phyloP scores from a whole-genome alignment of 2,329 filamentous ascomycete species.

The Amphichorda felina region DNA sequence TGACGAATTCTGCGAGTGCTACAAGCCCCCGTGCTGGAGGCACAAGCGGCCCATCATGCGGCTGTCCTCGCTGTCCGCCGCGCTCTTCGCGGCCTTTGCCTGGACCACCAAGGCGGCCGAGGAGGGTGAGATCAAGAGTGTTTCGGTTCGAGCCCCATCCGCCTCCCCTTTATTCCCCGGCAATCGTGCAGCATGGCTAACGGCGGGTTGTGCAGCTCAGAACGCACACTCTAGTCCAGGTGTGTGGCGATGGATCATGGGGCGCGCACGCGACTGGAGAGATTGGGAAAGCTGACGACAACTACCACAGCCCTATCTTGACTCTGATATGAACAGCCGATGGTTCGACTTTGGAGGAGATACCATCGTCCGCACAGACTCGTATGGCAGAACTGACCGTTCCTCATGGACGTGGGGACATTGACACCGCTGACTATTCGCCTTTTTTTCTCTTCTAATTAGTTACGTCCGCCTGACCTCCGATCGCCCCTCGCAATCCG shows the following conservation, averaged over 20 bases:
- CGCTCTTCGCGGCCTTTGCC: slow-evolving; percentile 36
- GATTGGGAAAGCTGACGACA: slow-evolving; percentile 5
- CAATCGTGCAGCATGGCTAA: slow-evolving; percentile 6
- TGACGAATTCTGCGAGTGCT: neutral
- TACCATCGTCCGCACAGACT: slow-evolving; percentile 66
- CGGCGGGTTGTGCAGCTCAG: slow-evolving; percentile 47
- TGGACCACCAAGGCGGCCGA: slow-evolving; percentile 38
- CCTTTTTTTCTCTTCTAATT: slow-evolving; percentile 2
- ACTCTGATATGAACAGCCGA: slow-evolving; percentile 94
- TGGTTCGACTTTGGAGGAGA: slow-evolving; percentile 99
- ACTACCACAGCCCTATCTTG: slow-evolving; percentile 68
- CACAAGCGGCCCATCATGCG: slow-evolving; percentile 27
- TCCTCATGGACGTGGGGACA: too few species aligned
- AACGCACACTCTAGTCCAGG: slow-evolving; percentile 73
- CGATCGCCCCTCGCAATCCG: slow-evolving; percentile 79
- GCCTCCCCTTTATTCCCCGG: slow-evolving; percentile 1
- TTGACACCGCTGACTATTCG: slow-evolving; percentile 1
- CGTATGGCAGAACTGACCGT: too few species aligned
- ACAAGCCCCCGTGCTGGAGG: neutral
- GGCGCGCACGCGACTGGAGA: slow-evolving; percentile 8
- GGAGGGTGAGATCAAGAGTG: slow-evolving; percentile 38
- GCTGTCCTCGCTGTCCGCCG: slow-evolving; percentile 31
- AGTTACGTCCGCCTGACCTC: slow-evolving; percentile 90
- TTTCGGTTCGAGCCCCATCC: slow-evolving; percentile 25
- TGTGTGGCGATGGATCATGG: slow-evolving; percentile 31